phyloP scores from a whole-genome alignment of 2,329 filamentous ascomycete species.

The Sporothrix luriei region DNA sequence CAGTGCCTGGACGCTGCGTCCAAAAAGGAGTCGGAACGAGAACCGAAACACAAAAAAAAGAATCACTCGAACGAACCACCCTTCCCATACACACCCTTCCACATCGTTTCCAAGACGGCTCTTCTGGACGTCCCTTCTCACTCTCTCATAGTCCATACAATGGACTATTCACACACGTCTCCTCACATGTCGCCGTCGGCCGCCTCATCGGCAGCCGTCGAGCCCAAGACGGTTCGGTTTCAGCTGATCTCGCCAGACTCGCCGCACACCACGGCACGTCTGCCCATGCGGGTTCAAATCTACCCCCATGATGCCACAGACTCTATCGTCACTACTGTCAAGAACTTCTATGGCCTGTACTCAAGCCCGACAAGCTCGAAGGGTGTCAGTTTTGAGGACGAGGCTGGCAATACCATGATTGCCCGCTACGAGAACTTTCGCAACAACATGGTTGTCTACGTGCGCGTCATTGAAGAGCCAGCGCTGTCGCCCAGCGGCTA shows the following conservation, averaged over 20 bases:
- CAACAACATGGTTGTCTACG: constrained; percentile 90
- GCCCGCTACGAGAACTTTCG: constrained; percentile 94
- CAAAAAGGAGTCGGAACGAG: not conserved
- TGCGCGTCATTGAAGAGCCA: constrained; percentile 74
- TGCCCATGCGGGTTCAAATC: constrained; percentile 87
- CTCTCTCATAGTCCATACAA: constrained; percentile 14
- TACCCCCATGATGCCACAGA: constrained; percentile 95
- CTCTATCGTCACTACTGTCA: constrained; percentile 96
- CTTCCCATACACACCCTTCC: not conserved
- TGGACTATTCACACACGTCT: constrained; percentile 34
- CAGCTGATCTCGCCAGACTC: constrained; percentile 71
- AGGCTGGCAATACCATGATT: constrained; percentile 85
- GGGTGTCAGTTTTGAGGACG: constrained; percentile 94
- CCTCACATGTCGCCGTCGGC: constrained; percentile 31
- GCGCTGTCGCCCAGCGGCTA: constrained; percentile 50
- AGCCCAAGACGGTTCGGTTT: constrained; percentile 76
- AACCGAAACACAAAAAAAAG: not conserved
- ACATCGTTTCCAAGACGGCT: not conserved
- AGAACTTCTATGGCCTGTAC: constrained; percentile 98
- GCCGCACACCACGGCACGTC: constrained; percentile 69
- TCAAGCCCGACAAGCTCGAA: constrained; percentile 68
- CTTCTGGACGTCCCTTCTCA: not conserved
- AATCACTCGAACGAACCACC: not conserved
- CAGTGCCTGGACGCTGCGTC: constrained; percentile 4
- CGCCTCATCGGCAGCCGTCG: constrained; percentile 45